Evolutionary conservation across 2,329 filamentous ascomycete genomes (phyloP), one percentile per base, ranked within the genome.

Genomic region (Cadophora malorum): DNA sequence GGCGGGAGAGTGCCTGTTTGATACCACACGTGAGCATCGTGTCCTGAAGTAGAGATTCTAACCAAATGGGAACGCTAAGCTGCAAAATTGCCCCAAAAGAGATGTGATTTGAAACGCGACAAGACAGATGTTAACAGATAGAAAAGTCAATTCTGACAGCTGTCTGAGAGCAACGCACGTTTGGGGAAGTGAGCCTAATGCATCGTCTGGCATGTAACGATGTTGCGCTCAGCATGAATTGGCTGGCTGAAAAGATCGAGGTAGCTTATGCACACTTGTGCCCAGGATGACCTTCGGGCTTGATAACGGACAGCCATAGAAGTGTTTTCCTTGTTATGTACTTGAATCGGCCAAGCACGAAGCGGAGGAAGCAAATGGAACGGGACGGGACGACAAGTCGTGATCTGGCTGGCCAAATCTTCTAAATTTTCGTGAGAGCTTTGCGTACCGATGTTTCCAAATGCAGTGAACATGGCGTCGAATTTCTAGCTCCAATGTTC

Each of bases 1-100:
- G 70, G 59, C 47, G 69, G 60, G 52, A 69, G 63, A 66, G 67
- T 64, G 69, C 70, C 73, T 73, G 67, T 70, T 63, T 38, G 63
- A 66, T 60, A 67, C 0, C n/a, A 63, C 55, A 65, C 60, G 70
- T 75, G 64, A 75, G 71, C 67, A 70, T 55, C 10, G 23, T 49
- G 23, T 66, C 63, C 63, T 63, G 3, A 14, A 41, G 19, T 55
- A 25, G 33, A 50, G 4, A 49, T 7, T 23, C 21, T 19, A 8
- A 21, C 55, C 63, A 31, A 33, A 62, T 7, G 21, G 59, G 4
- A 49, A 56, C n/a, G 28, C 59, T 28, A 58, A 49, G 50, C 38
- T 62, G 33, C 58, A 14, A 12, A 66, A 38, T 35, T 52, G 31
- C 38, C 5, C 3, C n/a, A n/a, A 33, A 50, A 63, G 52, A 55